Conservation (phyloP, 2,329 filamentous ascomycete species). For the Stenocarpella maydis region DNA sequence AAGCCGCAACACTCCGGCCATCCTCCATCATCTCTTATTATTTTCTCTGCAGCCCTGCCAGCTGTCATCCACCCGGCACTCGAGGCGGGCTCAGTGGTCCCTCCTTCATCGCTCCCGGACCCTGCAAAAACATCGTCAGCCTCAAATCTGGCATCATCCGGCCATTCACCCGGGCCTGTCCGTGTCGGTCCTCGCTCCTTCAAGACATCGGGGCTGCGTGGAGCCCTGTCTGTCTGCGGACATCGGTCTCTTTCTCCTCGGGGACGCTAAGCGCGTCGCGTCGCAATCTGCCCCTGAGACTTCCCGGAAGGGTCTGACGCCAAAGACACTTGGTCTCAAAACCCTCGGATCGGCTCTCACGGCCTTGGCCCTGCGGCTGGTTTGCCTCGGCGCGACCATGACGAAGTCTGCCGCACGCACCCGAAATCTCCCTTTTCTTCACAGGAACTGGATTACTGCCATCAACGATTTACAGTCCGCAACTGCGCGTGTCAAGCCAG, state of each 20-base stretch:
- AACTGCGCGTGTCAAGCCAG: conserved; percentile 44
- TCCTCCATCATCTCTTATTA: not conserved
- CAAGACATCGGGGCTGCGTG: not conserved
- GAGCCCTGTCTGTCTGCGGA: not conserved
- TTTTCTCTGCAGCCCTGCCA: not conserved
- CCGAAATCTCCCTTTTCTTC: conserved; percentile 62
- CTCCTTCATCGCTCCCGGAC: not conserved
- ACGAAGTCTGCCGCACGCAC: conserved; percentile 55
- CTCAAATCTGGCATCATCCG: conserved; percentile 2
- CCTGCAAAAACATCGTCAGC: conserved; percentile 26
- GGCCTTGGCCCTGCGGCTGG: conserved; percentile 27
- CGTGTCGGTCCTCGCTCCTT: not conserved
- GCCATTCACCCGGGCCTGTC: not conserved
- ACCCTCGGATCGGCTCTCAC: not conserved
- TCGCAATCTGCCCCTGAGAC: conserved; percentile 1
- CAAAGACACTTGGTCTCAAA: not conserved
- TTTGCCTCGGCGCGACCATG: conserved; percentile 50
- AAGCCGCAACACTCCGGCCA: not conserved
- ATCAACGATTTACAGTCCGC: conserved; percentile 48
- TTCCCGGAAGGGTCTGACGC: conserved; percentile 9
- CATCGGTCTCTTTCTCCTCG: not conserved
- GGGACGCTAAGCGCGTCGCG: not conserved
- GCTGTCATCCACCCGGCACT: not conserved
- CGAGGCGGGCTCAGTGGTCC: not conserved
- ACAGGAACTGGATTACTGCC: conserved; percentile 61